Base-by-base conservation (phyloP, 2,329 filamentous ascomycete genomes). In the Fusarium irregulare region DNA sequence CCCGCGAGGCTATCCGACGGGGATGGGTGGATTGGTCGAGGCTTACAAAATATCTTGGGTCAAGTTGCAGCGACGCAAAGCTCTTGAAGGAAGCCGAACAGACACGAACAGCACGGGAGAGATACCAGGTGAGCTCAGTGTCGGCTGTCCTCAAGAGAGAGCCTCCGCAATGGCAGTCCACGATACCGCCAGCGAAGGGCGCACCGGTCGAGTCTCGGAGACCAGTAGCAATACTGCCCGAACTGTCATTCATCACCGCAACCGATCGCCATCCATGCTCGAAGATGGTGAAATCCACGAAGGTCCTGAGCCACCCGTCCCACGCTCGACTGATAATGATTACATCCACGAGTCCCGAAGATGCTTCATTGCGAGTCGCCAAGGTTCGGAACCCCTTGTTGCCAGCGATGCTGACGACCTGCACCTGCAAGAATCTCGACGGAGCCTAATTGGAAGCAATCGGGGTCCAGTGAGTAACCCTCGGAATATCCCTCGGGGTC, bases 11-110 rank as follows among this genome's bases (percentile, higher is more conserved):
- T 4, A 27, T n/a, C 7, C 30, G 1, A 9, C 6, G 18, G 40
- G 40, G 0, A 4, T 32, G 8, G 5, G 10, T 0, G 59, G 25
- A 13, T n/a, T 62, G 7, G 9, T 32, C 2, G 37, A 54, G 14
- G 46, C 2, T 13, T 62, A 61, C 9, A 46, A 53, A 7, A 5
- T 14, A 18, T 28, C 4, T 13, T 62, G 59, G 46, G 18, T 54
- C 18, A 61, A 27, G 11, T 3, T 54, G 6, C 0, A 61, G 30
- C 42, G 30, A 23, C 25, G 18, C 0, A 40, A 3, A 10, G 6
- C 21, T 3, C 10, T 9, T 0, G 21, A 21, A 1, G 1, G 3
- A 5, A 37, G 0, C 3, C 40, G 3, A 46, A 0, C 1, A 12
- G 28, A 42, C 10, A 18, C 7, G 8, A 1, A 4, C 9, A 13